Conservation (phyloP, 306 rosid genomes). For the Pyrus pyrifolia region DNA sequence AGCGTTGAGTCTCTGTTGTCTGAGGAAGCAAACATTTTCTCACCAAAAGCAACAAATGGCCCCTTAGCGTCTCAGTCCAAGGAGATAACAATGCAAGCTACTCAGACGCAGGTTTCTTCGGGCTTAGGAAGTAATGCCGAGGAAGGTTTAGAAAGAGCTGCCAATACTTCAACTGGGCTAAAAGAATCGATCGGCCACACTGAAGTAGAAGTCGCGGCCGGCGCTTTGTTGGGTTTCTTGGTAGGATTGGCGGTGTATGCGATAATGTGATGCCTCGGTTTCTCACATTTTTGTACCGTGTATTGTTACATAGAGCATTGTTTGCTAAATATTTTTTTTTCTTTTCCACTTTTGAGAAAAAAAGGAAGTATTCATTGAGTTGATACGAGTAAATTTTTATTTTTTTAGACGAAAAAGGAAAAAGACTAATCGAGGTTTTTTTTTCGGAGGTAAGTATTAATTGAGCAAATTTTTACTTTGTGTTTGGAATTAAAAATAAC, state of each 20-base stretch:
- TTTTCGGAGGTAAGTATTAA: no score
- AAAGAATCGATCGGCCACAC: conserved; percentile 81
- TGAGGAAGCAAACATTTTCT: conserved; percentile 28
- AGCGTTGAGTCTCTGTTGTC: conserved; percentile 28
- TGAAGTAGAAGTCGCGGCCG: conserved; percentile 73
- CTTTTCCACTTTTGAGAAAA: no score
- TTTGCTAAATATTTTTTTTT: no score
- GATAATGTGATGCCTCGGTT: neutral
- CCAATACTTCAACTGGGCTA: conserved; percentile 19
- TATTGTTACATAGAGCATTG: neutral
- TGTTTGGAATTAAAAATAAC: no score
- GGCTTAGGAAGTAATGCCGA: conserved; percentile 24
- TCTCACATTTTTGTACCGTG: neutral
- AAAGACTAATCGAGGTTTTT: no score
- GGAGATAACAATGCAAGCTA: conserved; percentile 23
- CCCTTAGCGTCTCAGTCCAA: conserved; percentile 19
- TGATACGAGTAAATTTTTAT: no score
- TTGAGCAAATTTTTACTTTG: no score
- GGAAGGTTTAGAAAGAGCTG: conserved; percentile 25
- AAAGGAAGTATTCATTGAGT: no score
- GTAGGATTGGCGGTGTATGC: conserved; percentile 44
- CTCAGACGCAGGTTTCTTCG: conserved; percentile 15
- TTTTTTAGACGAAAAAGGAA: no score
- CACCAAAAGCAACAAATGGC: conserved; percentile 27
- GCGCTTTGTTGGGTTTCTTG: conserved; percentile 68